A percentile compares a stretch with the other conserved stretches of the same genome.
These are phyloP conservation scores for Xylaria acuta DNA, from an alignment of 495 filamentous ascomycete species.

Conservation along the genomic window DNA sequence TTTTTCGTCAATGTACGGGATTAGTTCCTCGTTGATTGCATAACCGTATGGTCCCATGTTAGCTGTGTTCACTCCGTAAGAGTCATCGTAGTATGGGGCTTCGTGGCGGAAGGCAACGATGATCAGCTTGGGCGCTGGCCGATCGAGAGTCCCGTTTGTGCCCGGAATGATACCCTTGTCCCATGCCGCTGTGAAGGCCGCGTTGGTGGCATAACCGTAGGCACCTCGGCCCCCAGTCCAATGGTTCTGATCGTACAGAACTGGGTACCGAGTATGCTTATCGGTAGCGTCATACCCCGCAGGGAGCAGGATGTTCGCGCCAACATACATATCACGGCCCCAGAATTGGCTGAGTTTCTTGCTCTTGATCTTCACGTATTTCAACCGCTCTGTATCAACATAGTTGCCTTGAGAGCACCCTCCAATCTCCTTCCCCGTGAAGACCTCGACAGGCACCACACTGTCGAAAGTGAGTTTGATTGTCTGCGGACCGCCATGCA, in stretches of 20 bases:
- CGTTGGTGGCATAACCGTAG: constrained; percentile 12
- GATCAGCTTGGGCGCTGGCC: constrained; percentile 25
- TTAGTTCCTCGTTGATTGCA: constrained; percentile 25
- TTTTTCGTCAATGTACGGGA: constrained; percentile 19
- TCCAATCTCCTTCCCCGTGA: constrained; percentile 23
- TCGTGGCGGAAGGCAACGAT: constrained; percentile 29
- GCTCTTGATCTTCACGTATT: constrained; percentile 26
- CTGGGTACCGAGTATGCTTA: constrained; percentile 25
- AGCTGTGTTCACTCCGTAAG: constrained; percentile 26
- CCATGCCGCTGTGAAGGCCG: constrained; percentile 18
- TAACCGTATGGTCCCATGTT: constrained; percentile 26
- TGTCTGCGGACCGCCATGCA: constrained; percentile 19
- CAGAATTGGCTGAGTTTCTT: constrained; percentile 22
- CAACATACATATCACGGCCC: constrained; percentile 29
- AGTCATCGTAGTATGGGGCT: constrained; percentile 27
- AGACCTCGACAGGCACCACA: constrained; percentile 12
- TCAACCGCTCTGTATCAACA: constrained; percentile 15
- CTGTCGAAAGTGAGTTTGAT: constrained; percentile 27
- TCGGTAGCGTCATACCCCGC: constrained; percentile 24
- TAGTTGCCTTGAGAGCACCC: constrained; percentile 28
- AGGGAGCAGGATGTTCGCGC: constrained; percentile 26
- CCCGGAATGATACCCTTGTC: constrained; percentile 24
- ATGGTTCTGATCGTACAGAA: constrained; percentile 27
- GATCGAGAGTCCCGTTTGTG: constrained; percentile 5
- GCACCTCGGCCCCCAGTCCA: constrained; percentile 23